Conservation (phyloP, 768 basidiomycete species). For the Lactarius vividus region DNA sequence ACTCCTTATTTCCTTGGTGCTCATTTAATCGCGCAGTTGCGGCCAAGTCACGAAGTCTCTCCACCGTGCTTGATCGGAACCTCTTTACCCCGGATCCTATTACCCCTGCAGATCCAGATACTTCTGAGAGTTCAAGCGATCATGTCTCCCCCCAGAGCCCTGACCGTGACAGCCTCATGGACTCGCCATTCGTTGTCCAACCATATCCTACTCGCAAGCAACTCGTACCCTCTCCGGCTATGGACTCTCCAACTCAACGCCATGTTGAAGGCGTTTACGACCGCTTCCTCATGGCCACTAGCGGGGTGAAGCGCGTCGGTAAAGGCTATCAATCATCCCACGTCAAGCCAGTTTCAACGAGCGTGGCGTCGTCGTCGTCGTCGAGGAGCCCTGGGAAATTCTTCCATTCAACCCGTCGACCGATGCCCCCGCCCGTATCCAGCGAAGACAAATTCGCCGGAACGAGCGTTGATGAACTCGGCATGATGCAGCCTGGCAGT, state of each 20-base stretch:
- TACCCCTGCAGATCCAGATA: slow-evolving; percentile 38
- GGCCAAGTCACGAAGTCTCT: slow-evolving; percentile 26
- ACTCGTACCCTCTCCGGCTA: slow-evolving; percentile 33
- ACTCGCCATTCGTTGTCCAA: slow-evolving; percentile 62
- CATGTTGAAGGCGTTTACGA: slow-evolving; percentile 77
- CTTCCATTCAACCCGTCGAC: slow-evolving; percentile 47
- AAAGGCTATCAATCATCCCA: slow-evolving; percentile 79
- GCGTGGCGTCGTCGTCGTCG: slow-evolving; percentile 18
- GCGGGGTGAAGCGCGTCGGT: slow-evolving; percentile 75
- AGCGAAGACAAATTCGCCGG: slow-evolving; percentile 43
- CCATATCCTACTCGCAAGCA: slow-evolving; percentile 56
- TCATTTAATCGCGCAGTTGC: slow-evolving; percentile 24
- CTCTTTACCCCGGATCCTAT: slow-evolving; percentile 59
- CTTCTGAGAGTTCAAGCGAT: slow-evolving; percentile 34
- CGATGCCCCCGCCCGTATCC: slow-evolving; percentile 72
- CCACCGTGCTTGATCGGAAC: slow-evolving; percentile 52
- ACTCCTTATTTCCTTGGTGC: not conserved
- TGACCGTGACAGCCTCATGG: slow-evolving; percentile 51
- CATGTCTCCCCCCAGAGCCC: slow-evolving; percentile 20
- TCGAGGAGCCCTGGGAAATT: slow-evolving; percentile 34
- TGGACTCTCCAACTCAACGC: slow-evolving; percentile 57
- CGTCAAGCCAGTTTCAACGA: slow-evolving; percentile 40
- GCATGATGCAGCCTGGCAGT: slow-evolving; percentile 38
- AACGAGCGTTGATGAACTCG: slow-evolving; percentile 64
- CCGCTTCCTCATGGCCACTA: slow-evolving; percentile 77